Percentiles rank a stretch among this genome's conserved stretches.
Conservation (phyloP, 257 asterid species). For the Apocynum venetum region DNA sequence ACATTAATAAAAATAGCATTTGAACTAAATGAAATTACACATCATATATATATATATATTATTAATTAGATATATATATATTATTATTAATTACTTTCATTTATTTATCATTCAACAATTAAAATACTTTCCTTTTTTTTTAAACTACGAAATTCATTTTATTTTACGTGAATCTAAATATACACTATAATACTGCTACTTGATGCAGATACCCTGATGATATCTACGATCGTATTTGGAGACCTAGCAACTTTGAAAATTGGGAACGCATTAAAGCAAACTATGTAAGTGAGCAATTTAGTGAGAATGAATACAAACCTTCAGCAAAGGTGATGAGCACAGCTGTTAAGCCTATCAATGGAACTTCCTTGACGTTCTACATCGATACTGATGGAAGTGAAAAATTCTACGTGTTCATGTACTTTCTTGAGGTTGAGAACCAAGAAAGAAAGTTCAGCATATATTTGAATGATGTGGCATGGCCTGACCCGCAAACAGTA, state of each 20-base stretch:
- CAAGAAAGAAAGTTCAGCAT: slow-evolving; percentile 15
- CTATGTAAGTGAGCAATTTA: neutral
- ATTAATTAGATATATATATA: no score
- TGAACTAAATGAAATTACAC: no score
- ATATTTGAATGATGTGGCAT: slow-evolving; percentile 2
- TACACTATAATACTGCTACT: no score
- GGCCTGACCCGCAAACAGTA: neutral
- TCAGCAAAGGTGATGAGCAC: slow-evolving; percentile 18
- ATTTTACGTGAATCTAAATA: no score
- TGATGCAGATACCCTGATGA: slow-evolving; percentile 24
- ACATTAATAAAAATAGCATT: no score
- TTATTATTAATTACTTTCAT: no score
- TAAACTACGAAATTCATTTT: no score
- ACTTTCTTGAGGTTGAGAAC: slow-evolving; percentile 24
- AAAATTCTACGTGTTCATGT: slow-evolving; percentile 9
- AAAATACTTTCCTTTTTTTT: no score
- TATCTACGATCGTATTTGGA: slow-evolving; percentile 26
- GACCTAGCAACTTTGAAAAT: neutral
- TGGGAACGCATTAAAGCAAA: neutral
- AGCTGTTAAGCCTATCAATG: slow-evolving; percentile 2
- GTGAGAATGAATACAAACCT: neutral
- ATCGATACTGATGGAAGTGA: neutral
- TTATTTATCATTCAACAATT: no score
- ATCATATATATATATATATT: no score
- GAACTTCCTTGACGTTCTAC: neutral